A percentile compares a stretch with the other conserved stretches of the same genome.
Conservation (phyloP, 2,329 filamentous ascomycete species). For the Neofusicoccum kwambonambiense region DNA sequence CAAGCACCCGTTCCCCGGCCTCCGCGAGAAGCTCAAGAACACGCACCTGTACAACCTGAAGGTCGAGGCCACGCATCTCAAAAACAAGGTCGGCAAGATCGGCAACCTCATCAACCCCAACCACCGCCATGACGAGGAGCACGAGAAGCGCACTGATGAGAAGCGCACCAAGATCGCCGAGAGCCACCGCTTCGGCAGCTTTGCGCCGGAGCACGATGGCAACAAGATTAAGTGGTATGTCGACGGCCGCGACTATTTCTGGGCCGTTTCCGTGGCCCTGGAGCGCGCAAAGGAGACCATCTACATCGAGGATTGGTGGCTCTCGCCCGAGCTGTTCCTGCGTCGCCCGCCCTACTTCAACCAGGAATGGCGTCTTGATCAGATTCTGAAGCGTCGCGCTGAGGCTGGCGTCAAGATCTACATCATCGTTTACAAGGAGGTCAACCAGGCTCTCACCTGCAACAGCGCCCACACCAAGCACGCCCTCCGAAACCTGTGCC, state of each 20-base stretch:
- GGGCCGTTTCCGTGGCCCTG: slow-evolving; percentile 85
- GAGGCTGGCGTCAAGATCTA: slow-evolving; percentile 94
- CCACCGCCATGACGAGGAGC: slow-evolving; percentile 90
- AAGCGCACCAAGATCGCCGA: slow-evolving; percentile 73
- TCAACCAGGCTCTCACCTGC: slow-evolving; percentile 66
- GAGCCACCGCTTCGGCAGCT: slow-evolving; percentile 82
- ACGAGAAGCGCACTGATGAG: slow-evolving; percentile 78
- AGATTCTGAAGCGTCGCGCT: slow-evolving; percentile 80
- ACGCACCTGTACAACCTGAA: slow-evolving; percentile 50
- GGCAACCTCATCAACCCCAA: slow-evolving; percentile 74
- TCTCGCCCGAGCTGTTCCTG: slow-evolving; percentile 84
- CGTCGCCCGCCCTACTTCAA: slow-evolving; percentile 78
- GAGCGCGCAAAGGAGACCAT: slow-evolving; percentile 89
- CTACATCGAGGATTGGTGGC: slow-evolving; percentile 97
- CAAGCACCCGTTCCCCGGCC: slow-evolving; percentile 38
- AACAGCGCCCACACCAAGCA: slow-evolving; percentile 93
- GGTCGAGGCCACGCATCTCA: slow-evolving; percentile 57
- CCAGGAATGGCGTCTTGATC: slow-evolving; percentile 84
- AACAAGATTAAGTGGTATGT: slow-evolving; percentile 97
- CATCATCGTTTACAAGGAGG: slow-evolving; percentile 88
- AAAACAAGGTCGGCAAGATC: slow-evolving; percentile 64
- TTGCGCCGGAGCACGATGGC: slow-evolving; percentile 79
- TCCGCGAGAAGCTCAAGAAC: slow-evolving; percentile 47
- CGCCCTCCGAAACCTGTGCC: slow-evolving; percentile 74
- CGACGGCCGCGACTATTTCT: slow-evolving; percentile 92